These are phyloP conservation scores for Neurospora crassa DNA, from an alignment of 2,329 filamentous ascomycete species.

Conservation along the genomic window DNA sequence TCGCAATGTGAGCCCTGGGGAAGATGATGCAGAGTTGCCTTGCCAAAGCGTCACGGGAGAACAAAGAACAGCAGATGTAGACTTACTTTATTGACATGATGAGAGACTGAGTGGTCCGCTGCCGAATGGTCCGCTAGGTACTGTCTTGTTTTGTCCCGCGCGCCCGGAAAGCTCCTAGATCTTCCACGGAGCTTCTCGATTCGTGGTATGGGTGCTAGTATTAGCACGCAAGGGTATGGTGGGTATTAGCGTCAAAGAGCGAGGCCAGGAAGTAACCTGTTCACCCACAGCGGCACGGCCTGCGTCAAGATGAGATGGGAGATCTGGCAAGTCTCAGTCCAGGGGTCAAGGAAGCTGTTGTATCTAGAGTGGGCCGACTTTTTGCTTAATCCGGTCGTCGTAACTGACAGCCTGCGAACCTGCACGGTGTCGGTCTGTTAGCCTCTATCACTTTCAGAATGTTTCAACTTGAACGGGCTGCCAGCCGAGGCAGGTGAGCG, in stretches of 20 bases:
- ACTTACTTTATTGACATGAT: conserved; percentile 32
- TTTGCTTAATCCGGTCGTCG: neutral
- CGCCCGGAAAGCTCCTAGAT: conserved; percentile 17
- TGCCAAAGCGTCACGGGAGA: conserved; percentile 4
- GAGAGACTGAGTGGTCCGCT: conserved; percentile 23
- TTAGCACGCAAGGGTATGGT: conserved; percentile 21
- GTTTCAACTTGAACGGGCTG: neutral
- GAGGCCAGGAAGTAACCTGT: conserved; percentile 14
- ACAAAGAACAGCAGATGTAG: conserved; percentile 11
- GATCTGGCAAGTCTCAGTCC: conserved; percentile 20
- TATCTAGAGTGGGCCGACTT: neutral
- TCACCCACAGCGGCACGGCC: conserved; percentile 26
- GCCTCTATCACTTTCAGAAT: neutral
- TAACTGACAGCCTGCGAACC: neutral
- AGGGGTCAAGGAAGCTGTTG: neutral
- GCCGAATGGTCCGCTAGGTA: conserved; percentile 17
- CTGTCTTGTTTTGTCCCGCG: conserved; percentile 17
- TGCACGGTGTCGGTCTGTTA: neutral
- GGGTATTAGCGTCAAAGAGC: conserved; percentile 10
- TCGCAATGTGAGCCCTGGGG: neutral
- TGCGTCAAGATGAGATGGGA: conserved; percentile 25
- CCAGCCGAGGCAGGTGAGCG: neutral
- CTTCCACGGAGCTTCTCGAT: conserved; percentile 27
- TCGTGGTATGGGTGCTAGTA: conserved; percentile 16
- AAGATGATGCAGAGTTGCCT: neutral